Percentiles rank a stretch among this genome's conserved stretches.
Conservation (phyloP, 1,284 basidiomycete species). For the Melanopsichium pennsylvanicum region DNA sequence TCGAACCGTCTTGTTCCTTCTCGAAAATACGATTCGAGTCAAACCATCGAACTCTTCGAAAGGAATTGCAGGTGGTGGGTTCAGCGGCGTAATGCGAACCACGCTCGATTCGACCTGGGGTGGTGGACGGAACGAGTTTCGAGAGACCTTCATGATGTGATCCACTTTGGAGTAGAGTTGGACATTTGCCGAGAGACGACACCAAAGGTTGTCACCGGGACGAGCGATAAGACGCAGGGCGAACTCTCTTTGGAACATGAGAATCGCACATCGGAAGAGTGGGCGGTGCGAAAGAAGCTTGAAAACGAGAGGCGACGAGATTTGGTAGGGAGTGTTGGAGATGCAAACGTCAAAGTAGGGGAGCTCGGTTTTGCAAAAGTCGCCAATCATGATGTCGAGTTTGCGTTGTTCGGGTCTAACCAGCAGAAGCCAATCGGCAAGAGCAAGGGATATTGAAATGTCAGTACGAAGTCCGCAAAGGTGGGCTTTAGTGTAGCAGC, state of each 20-base stretch:
- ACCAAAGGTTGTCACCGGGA: constrained; percentile 88
- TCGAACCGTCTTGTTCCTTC: constrained; percentile 88
- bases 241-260: constrained; percentile 99
- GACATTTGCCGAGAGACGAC: constrained; percentile 90
- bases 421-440: background rate
- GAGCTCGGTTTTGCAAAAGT: constrained; percentile 94
- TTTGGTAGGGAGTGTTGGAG: constrained; percentile 98
- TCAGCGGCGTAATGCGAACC: constrained; percentile 86
- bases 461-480: constrained; percentile 3
- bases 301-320: constrained; percentile 97
- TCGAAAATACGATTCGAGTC: constrained; percentile 85
- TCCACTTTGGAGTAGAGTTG: constrained; percentile 95
- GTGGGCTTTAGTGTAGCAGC: background rate
- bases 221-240: constrained; percentile 88
- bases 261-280: constrained; percentile 88
- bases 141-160: constrained; percentile 93
- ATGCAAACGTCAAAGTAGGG: constrained; percentile 99
- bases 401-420: constrained; percentile 89
- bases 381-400: constrained; percentile 91
- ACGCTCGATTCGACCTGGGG: constrained; percentile 94
- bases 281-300: constrained; percentile 95
- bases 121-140: constrained; percentile 95
- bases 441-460: background rate
- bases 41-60: constrained; percentile 98
- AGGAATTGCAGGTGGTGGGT: constrained; percentile 91